phyloP scores from a whole-genome alignment of 805 yeast species.

The Vanderwaltozyma yarrowii region DNA sequence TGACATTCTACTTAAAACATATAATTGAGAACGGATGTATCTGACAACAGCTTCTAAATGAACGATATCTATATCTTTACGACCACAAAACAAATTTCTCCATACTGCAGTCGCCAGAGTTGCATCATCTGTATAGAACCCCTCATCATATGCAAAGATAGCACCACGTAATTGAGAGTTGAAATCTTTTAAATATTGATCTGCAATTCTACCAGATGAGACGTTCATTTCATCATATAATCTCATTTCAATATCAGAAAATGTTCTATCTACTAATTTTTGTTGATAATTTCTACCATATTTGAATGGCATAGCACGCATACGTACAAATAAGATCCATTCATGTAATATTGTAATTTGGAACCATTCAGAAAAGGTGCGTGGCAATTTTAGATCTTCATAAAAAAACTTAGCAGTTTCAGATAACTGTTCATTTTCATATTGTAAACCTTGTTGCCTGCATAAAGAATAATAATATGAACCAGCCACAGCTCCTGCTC shows the following conservation, averaged over 20 bases:
- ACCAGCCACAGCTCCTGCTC: conserved; percentile 94
- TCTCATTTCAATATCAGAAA: conserved; percentile 81
- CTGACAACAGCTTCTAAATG: conserved; percentile 84
- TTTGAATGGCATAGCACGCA: conserved; percentile 92
- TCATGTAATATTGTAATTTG: conserved; percentile 84
- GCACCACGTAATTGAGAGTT: conserved; percentile 85
- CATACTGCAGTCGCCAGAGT: conserved; percentile 70
- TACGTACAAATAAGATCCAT: conserved; percentile 89
- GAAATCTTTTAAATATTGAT: conserved; percentile 79
- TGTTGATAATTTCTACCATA: conserved; percentile 87
- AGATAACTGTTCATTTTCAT: conserved; percentile 60
- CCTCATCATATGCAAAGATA: conserved; percentile 88
- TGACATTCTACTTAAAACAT: conserved; percentile 72
- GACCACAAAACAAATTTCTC: conserved; percentile 88
- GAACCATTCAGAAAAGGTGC: conserved; percentile 91
- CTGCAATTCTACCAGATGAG: conserved; percentile 68
- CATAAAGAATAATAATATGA: conserved; percentile 78
- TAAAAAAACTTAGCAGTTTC: conserved; percentile 77
- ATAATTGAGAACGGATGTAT: conserved; percentile 81
- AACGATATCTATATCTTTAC: conserved; percentile 67
- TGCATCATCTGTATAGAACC: conserved; percentile 66
- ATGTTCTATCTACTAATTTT: conserved; percentile 78
- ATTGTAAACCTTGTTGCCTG: conserved; percentile 72
- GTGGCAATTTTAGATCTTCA: conserved; percentile 70
- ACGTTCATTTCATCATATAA: conserved; percentile 82